A percentile compares a stretch with the other conserved stretches of the same genome.
Evolutionary conservation across 495 filamentous ascomycete species (phyloP).

Genomic region (Aspergillus nanangensis): DNA sequence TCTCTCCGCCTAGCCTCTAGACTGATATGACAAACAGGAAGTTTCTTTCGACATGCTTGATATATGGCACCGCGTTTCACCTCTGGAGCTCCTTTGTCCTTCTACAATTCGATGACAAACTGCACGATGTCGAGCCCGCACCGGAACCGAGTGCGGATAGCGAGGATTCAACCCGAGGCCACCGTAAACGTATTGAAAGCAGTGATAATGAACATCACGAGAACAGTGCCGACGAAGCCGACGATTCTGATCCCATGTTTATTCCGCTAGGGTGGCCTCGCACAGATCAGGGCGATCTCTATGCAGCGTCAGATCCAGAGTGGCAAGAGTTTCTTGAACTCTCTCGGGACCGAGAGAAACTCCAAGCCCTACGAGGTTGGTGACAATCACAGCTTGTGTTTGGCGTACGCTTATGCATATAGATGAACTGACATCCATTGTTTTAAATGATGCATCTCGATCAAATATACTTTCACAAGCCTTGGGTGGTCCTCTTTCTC

Average conservation of each 20-base stretch:
- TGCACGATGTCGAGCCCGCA: slow-evolving; percentile 17
- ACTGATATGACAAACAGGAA: slow-evolving; percentile 19
- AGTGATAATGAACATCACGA: slow-evolving; percentile 11
- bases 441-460: slow-evolving; percentile 27
- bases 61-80: slow-evolving; percentile 37
- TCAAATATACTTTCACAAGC: slow-evolving; percentile 28
- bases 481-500: slow-evolving; percentile 45
- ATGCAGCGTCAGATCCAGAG: slow-evolving; percentile 62
- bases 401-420: slow-evolving; percentile 11
- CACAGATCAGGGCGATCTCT: slow-evolving; percentile 46
- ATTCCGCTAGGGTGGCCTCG: slow-evolving; percentile 58
- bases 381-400: slow-evolving; percentile 1
- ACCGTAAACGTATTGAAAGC: too few species aligned
- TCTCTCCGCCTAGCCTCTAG: not conserved
- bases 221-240: too few species aligned
- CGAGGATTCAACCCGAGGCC: not conserved
- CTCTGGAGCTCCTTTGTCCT: slow-evolving; percentile 34
- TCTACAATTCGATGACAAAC: slow-evolving; percentile 32
- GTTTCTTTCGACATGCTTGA: slow-evolving; percentile 26
- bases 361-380: slow-evolving; percentile 48
- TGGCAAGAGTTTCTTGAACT: slow-evolving; percentile 63
- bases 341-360: slow-evolving; percentile 44
- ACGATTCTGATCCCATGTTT: slow-evolving; percentile 45
- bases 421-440: slow-evolving; percentile 50
- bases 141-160: slow-evolving; percentile 1